Evolutionary conservation across 768 basidiomycete genomes (phyloP).

Genomic region (Pluteus cervinus): DNA sequence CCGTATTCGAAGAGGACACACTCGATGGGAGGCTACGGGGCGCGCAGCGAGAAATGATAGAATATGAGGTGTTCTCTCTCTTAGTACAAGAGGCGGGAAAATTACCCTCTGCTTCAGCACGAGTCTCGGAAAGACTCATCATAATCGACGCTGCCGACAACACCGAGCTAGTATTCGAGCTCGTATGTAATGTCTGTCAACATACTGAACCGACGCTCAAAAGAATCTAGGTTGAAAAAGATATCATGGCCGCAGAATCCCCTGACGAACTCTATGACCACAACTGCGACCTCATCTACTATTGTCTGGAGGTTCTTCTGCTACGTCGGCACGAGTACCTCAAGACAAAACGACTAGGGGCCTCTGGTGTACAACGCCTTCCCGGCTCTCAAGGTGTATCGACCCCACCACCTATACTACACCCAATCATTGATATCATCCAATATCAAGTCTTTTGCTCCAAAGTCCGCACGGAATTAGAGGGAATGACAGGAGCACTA

Average conservation of each 20-base stretch:
- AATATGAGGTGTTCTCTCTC: constrained; percentile 74
- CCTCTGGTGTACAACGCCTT: constrained; percentile 16
- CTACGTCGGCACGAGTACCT: constrained; percentile 49
- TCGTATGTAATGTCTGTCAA: constrained; percentile 39
- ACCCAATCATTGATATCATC: constrained; percentile 70
- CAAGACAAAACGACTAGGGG: constrained; percentile 34
- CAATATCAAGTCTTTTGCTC: constrained; percentile 76
- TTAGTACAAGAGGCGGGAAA: constrained; percentile 73
- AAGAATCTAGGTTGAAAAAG: constrained; percentile 27
- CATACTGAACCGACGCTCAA: neutral
- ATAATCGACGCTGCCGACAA: constrained; percentile 72
- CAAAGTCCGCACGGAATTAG: constrained; percentile 53
- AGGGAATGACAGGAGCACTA: constrained; percentile 43
- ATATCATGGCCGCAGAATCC: constrained; percentile 11
- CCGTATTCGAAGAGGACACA: constrained; percentile 23
- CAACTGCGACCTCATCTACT: constrained; percentile 66
- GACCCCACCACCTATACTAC: constrained; percentile 48
- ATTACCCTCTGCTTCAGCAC: constrained; percentile 69
- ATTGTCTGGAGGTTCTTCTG: constrained; percentile 57
- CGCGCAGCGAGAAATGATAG: constrained; percentile 69
- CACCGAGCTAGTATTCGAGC: constrained; percentile 64
- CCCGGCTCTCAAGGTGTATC: constrained; percentile 10
- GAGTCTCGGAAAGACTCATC: constrained; percentile 74
- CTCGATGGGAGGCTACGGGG: constrained; percentile 46
- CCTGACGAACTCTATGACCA: constrained; percentile 15